A percentile compares a stretch with the other conserved stretches of the same genome.
These are phyloP conservation scores for Cryptococcus amylolentus DNA, from an alignment of 1,284 basidiomycete species.

Conservation along the genomic window DNA sequence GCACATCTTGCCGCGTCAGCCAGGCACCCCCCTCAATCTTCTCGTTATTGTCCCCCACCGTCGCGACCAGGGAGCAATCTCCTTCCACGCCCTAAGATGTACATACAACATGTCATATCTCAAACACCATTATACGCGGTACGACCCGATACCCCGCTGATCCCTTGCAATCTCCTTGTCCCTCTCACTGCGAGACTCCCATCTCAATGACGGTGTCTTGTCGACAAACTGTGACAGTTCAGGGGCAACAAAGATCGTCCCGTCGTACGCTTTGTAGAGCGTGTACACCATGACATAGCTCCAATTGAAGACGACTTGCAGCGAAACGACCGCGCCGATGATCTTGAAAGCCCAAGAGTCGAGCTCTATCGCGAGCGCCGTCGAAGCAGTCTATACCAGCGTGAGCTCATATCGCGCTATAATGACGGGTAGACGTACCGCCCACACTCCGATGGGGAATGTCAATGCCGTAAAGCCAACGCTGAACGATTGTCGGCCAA, in stretches of 20 bases:
- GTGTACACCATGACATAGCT: constrained; percentile 55
- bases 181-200: not conserved
- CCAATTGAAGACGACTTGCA: constrained; percentile 59
- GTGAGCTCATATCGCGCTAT: not conserved
- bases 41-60: too few species aligned
- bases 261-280: constrained; percentile 47
- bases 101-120: too few species aligned
- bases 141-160: too few species aligned
- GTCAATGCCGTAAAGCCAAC: constrained; percentile 47
- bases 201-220: not conserved
- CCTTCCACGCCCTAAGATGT: too few species aligned
- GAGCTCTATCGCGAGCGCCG: constrained; percentile 56
- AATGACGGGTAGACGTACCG: constrained; percentile 2
- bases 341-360: constrained; percentile 56
- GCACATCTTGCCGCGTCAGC: too few species aligned
- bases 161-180: too few species aligned
- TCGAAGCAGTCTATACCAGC: constrained; percentile 54
- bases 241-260: constrained; percentile 55
- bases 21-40: too few species aligned
- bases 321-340: constrained; percentile 58
- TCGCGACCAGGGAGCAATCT: too few species aligned
- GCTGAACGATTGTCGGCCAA: constrained; percentile 26
- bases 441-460: constrained; percentile 47
- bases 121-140: too few species aligned
- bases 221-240: constrained; percentile 15